Evolutionary conservation across 176 grass and related monocot genomes (phyloP).

Genomic region (Rhipidocladum racemiflorum): DNA sequence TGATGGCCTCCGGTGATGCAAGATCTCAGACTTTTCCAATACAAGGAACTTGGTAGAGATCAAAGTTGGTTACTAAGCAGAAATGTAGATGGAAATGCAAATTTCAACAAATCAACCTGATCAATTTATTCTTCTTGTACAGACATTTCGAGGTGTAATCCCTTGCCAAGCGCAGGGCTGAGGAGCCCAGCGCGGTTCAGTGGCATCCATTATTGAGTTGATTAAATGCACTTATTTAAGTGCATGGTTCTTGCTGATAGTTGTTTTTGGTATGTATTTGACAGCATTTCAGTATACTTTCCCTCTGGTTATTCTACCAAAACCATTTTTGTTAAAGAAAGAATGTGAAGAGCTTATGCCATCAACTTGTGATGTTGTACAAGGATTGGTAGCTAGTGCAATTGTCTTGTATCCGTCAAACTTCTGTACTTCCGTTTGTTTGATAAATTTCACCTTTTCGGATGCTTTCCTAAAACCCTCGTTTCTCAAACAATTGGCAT

Average conservation of each 20-base stretch:
- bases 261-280: neutral
- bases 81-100: neutral
- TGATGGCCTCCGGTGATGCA: neutral
- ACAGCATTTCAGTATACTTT: constrained; percentile 16
- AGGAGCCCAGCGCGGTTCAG: neutral
- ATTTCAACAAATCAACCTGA: neutral
- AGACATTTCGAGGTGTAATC: constrained; percentile 17
- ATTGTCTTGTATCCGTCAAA: too few species aligned
- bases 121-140: constrained; percentile 4
- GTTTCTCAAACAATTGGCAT: too few species aligned
- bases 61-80: neutral
- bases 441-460: too few species aligned
- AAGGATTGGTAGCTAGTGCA: too few species aligned
- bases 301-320: neutral
- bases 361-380: neutral
- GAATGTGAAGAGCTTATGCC: neutral
- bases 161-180: neutral
- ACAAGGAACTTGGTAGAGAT: neutral
- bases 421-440: too few species aligned
- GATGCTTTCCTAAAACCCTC: too few species aligned
- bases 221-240: neutral
- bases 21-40: neutral
- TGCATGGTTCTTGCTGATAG: neutral
- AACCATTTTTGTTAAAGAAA: neutral
- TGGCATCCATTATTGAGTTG: neutral